Evolutionary conservation across 2,329 filamentous ascomycete genomes (phyloP).

Genomic region (Pestalotiopsis sp.): DNA sequence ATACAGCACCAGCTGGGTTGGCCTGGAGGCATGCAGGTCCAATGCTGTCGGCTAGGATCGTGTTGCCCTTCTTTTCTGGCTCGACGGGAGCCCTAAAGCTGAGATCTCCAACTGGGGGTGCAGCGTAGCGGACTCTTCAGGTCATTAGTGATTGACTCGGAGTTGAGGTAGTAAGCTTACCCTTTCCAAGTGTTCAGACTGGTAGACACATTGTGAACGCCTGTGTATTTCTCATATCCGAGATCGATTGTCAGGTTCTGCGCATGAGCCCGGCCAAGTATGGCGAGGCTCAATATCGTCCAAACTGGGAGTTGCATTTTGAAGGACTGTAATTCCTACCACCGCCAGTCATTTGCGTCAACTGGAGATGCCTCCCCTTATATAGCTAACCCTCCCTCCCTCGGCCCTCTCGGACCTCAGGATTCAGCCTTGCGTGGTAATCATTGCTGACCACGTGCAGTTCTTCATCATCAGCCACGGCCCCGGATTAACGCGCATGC

Average conservation of each 20-base stretch:
- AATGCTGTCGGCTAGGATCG: slow-evolving; percentile 34
- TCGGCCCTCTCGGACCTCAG: too few relatives aligned
- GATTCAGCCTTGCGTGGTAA: too few relatives aligned
- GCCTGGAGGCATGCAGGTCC: slow-evolving; percentile 21
- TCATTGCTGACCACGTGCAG: too few relatives aligned
- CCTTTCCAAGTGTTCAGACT: slow-evolving; percentile 48
- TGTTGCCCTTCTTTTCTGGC: slow-evolving; percentile 28
- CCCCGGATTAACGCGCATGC: too few relatives aligned
- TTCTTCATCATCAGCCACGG: too few relatives aligned
- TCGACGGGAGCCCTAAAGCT: slow-evolving; percentile 29
- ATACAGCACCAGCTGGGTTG: background rate
- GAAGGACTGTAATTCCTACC: too few relatives aligned
- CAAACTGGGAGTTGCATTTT: background rate
- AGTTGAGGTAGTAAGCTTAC: slow-evolving; percentile 25
- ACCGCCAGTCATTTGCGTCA: too few relatives aligned
- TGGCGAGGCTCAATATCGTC: background rate
- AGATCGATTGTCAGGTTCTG: slow-evolving; percentile 35
- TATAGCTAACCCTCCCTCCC: too few relatives aligned
- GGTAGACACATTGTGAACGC: slow-evolving; percentile 38
- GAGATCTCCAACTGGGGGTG: slow-evolving; percentile 42
- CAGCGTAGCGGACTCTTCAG: slow-evolving; percentile 40
- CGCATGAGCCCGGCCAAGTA: background rate
- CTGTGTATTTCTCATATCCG: slow-evolving; percentile 48
- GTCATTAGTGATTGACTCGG: too few relatives aligned
- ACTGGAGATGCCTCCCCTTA: too few relatives aligned